Conservation (phyloP, 345 rosid species). For the Geranium rotundifolium region DNA sequence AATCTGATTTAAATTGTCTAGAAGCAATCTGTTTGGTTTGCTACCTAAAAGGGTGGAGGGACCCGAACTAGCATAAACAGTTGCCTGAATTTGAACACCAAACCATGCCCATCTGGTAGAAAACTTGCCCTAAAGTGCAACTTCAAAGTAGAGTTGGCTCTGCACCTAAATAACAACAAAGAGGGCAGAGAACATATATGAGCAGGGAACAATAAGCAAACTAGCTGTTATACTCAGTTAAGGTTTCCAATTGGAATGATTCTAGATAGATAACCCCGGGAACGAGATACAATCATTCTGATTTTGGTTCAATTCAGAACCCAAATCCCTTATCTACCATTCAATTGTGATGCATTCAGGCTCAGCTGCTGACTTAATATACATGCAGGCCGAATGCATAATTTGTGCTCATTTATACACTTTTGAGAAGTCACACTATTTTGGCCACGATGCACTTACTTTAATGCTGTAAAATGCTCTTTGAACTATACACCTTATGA, state of each 20-base stretch:
- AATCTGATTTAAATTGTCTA: not conserved
- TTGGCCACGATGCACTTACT: not conserved
- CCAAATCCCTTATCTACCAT: conserved; percentile 1
- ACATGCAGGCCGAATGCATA: too few relatives aligned
- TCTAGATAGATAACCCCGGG: too few relatives aligned
- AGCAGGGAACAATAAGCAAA: too few relatives aligned
- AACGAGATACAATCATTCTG: not conserved
- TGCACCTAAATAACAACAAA: too few relatives aligned
- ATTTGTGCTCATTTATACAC: not conserved
- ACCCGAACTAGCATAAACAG: too few relatives aligned
- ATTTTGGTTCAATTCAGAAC: not conserved
- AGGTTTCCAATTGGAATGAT: too few relatives aligned
- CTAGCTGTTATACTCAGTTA: too few relatives aligned
- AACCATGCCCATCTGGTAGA: too few relatives aligned
- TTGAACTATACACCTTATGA: conserved; percentile 4
- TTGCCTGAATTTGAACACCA: too few relatives aligned
- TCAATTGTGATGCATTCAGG: not conserved
- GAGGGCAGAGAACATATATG: too few relatives aligned
- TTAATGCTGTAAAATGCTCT: not conserved
- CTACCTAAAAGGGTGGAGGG: not conserved
- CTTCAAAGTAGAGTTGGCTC: too few relatives aligned
- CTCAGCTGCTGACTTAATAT: not conserved
- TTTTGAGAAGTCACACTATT: not conserved
- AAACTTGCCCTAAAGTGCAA: too few relatives aligned
- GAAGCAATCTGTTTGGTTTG: not conserved